Evolutionary conservation across 805 yeast genomes (phyloP), one percentile per base, ranked within the genome.

Genomic region (Metschnikowia orientalis): DNA sequence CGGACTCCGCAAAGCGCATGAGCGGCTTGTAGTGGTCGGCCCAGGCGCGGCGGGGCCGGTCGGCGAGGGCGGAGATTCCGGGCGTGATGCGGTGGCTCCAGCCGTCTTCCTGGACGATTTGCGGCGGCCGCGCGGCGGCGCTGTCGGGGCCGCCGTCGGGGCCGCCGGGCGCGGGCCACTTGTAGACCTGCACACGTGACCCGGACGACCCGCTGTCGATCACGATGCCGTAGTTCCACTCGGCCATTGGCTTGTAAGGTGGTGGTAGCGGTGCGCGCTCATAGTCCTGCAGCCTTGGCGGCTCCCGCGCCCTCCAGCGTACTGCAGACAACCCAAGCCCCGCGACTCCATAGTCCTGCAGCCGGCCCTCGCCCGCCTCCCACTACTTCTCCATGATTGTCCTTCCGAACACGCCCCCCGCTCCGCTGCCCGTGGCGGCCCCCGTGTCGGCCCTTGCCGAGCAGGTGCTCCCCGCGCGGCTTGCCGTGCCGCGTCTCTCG

Each of bases 141-240:
- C 50, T 47, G 8, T 28, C 30, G 7, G 42, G 32, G n/a, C n/a
- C n/a, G n/a, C n/a, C n/a, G 7, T 23, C 26, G 6, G 8, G 20
- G 5, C 15, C 23, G 18, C 25, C 28, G 24, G 30, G 34, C 12
- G 51, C 54, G 9, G 71, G 71, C 96, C 96, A 90, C 39, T 72
- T 68, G 54, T 85, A 90, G 8, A 90, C 74, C 55, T 86, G 89
- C 10, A 84, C 70, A 33, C 98, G 67, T 4, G 97, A 87, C 1
- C 98, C 98, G 0, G 95, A 84, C 1, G 97, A 88, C 1, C 98
- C 98, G 0, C 97, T 87, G 57, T 90, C 98, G 3, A 90, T 73
- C 10, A 90, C 94, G 18, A 92, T 80, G 17, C 95, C 97, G 63
- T 85, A 89, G 31, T 68, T 58, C 39, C 48, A 30, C 28, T 31